These are phyloP conservation scores for Diplodia sapinea DNA, from an alignment of 2,329 filamentous ascomycete species.

Conservation along the genomic window DNA sequence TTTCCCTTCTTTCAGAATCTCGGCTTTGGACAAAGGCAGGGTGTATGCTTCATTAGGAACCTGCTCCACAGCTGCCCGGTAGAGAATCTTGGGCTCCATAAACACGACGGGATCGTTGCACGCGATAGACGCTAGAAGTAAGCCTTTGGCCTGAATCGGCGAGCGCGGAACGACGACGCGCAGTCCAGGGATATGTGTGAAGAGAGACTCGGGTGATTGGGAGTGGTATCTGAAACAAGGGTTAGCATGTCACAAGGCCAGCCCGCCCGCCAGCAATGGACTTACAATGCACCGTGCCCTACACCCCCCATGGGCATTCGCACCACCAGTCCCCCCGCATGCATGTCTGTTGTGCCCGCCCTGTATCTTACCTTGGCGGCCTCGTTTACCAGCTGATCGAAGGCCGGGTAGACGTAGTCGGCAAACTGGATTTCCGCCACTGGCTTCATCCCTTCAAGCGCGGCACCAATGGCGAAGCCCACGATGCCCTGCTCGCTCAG, in stretches of 20 bases:
- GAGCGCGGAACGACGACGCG: conserved; percentile 86
- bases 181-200: conserved; percentile 85
- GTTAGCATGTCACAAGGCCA: not conserved
- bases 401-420: conserved; percentile 91
- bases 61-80: conserved; percentile 89
- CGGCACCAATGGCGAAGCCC: conserved; percentile 89
- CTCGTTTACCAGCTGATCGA: conserved; percentile 93
- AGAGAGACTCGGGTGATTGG: conserved; percentile 86
- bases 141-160: conserved; percentile 85
- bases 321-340: conserved; percentile 79
- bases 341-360: conserved; percentile 59
- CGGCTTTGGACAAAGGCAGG: conserved; percentile 84
- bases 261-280: conserved; percentile 12
- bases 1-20: conserved; percentile 78
- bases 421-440: conserved; percentile 96
- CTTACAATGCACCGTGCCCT: conserved; percentile 79
- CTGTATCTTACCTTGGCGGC: conserved; percentile 87
- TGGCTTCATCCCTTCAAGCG: conserved; percentile 88
- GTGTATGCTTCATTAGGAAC: conserved; percentile 81
- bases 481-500: conserved; percentile 92
- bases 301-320: conserved; percentile 91
- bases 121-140: conserved; percentile 76
- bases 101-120: conserved; percentile 88
- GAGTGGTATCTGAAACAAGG: conserved; percentile 69
- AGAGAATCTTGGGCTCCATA: conserved; percentile 92